Evolutionary conservation across 2,329 filamentous ascomycete species (phyloP).

Genomic region (Aspergillus proliferans): DNA sequence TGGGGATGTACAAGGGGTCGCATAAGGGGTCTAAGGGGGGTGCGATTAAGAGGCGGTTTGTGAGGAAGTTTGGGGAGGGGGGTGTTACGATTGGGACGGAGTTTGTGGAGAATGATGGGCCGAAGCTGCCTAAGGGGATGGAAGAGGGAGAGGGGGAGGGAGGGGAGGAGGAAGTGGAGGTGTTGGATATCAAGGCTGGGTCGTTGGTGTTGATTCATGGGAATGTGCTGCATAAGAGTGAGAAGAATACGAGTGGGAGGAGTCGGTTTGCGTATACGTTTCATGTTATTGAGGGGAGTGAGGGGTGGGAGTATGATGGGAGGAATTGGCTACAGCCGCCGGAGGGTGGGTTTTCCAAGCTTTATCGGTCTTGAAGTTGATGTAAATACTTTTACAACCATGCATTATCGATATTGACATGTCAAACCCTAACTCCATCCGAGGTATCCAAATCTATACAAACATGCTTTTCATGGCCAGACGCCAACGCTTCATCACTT

Average conservation of each 20-base stretch:
- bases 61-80: constrained; percentile 43
- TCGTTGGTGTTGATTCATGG: constrained; percentile 91
- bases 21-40: constrained; percentile 57
- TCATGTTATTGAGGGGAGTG: constrained; percentile 82
- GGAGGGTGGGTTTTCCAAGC: constrained; percentile 65
- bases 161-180: constrained; percentile 53
- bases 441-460: constrained; percentile 11
- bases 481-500: constrained; percentile 12
- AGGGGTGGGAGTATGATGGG: constrained; percentile 64
- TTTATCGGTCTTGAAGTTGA: constrained; percentile 35
- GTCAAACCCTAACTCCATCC: constrained; percentile 13
- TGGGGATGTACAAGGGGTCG: constrained; percentile 78
- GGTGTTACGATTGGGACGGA: constrained; percentile 51
- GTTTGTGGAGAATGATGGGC: constrained; percentile 64
- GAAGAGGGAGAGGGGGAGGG: constrained; percentile 32
- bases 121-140: constrained; percentile 55
- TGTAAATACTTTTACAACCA: neutral
- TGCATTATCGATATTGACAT: neutral
- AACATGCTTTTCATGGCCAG: constrained; percentile 11
- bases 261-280: constrained; percentile 96
- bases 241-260: constrained; percentile 79
- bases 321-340: constrained; percentile 92
- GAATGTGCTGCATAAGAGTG: constrained; percentile 91
- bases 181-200: constrained; percentile 85
- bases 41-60: constrained; percentile 66